phyloP scores from a whole-genome alignment of 805 yeast genomes.

The Debaryomyces hansenii region DNA sequence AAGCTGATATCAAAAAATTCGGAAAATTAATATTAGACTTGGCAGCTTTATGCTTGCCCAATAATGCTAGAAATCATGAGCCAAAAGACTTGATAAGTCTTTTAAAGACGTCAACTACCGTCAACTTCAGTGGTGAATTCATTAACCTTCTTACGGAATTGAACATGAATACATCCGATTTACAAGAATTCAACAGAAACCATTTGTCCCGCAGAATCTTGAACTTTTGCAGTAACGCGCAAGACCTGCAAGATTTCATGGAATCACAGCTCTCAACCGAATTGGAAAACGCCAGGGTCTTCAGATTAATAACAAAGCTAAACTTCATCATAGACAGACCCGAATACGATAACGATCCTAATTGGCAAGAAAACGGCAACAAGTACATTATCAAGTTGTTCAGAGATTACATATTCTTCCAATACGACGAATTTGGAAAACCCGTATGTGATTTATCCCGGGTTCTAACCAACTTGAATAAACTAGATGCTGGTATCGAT shows the following conservation, averaged over 20 bases:
- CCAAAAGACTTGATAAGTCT: conserved; percentile 10
- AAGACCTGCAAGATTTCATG: conserved; percentile 53
- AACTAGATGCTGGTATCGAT: conserved; percentile 87
- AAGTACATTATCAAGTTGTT: conserved; percentile 64
- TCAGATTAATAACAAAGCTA: conserved; percentile 77
- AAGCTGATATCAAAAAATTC: conserved; percentile 55
- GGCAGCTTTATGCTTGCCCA: conserved; percentile 39
- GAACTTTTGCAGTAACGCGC: conserved; percentile 48
- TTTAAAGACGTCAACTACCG: conserved; percentile 14
- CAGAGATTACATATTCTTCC: conserved; percentile 83
- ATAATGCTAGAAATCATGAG: conserved; percentile 16
- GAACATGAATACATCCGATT: conserved; percentile 21
- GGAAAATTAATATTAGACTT: conserved; percentile 64
- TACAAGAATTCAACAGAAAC: conserved; percentile 21
- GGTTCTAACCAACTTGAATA: conserved; percentile 76
- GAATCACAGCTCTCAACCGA: conserved; percentile 68
- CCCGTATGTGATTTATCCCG: conserved; percentile 82
- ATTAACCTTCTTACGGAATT: conserved; percentile 41
- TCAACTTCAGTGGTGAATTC: conserved; percentile 43
- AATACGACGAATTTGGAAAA: conserved; percentile 71
- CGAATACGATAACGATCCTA: conserved; percentile 36
- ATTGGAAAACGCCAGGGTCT: conserved; percentile 84
- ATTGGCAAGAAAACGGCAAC: conserved; percentile 76
- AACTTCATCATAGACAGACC: conserved; percentile 78
- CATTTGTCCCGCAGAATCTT: conserved; percentile 39